Base-by-base conservation (phyloP, 192 early-diverging fungal species). In the Mortierella hygrophila region DNA sequence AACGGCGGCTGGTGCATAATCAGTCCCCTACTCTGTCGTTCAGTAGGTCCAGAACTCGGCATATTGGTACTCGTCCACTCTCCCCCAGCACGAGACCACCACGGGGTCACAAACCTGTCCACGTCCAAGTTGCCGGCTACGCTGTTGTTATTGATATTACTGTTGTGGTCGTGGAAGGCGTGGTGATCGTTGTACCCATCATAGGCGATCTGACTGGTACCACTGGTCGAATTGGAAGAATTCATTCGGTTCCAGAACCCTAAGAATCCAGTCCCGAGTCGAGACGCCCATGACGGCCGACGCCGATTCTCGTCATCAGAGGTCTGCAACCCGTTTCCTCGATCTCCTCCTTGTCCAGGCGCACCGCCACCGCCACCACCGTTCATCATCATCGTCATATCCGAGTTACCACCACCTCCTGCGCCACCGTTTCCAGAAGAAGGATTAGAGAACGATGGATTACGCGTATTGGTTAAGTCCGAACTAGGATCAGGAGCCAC, bases 41-140 rank as follows among this genome's bases (percentile, higher is more conserved):
- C 55, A 8, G 5, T 9, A 5, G 41, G 40, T 35, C 55, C 49
- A 26, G 35, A 57, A 26, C 40, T 76, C 4, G 60, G 2, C 15
- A 42, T 44, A 26, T 76, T 60, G 2, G 57, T 76, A 11, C 75
- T 76, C 15, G 60, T 35, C 75, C 75, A 65, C n/a, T 68, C 75
- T 4, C 41, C 60, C 5, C 60, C 42, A 23, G 75, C 10, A n/a
- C 57, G 52, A 26, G 38, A 26, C 75, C 57, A 42, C 11, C n/a
- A 23, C 18, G 75, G 6, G 3, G 54, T 26, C 38, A 9, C 57
- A 11, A 37, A 4, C 1, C 11, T 5, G 6, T 42, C 38, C 21
- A 46, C 57, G 1, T 44, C 41, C 18, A 37, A 40, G 18, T 18
- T 5, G 7, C 42, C 46, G 2, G 26, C 46, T 3, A 2, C 9